phyloP scores from a whole-genome alignment of 306 rosid genomes.

The Malus asiatica region DNA sequence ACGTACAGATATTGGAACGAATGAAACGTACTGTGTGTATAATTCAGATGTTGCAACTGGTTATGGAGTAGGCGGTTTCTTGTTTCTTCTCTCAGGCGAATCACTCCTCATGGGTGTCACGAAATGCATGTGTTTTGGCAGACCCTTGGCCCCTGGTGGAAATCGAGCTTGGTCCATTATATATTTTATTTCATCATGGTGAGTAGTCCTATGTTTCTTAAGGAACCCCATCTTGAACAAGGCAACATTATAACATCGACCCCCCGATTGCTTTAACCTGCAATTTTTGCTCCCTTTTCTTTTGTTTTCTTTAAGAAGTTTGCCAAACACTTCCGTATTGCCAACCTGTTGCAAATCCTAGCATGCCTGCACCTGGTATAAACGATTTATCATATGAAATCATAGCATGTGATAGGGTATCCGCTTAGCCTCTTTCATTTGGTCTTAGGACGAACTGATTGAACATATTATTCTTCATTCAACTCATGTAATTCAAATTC shows the following conservation, averaged over 20 bases:
- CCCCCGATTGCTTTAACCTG: background rate
- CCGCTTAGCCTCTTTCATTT: too few species aligned
- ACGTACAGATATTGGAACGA: conserved; percentile 24
- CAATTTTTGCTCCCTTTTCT: background rate
- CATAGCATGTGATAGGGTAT: too few species aligned
- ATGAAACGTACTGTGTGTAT: conserved; percentile 69
- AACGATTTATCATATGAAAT: too few species aligned
- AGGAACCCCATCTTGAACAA: background rate
- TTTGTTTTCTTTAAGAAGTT: background rate
- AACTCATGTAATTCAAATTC: background rate
- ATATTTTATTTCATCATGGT: conserved; percentile 81
- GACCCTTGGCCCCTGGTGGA: conserved; percentile 74
- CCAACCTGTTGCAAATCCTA: background rate
- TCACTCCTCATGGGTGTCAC: conserved; percentile 82
- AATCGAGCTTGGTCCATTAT: conserved; percentile 88
- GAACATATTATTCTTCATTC: background rate
- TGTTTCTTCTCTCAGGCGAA: conserved; percentile 81
- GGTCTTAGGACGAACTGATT: background rate
- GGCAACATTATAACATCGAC: background rate
- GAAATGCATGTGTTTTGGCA: conserved; percentile 89
- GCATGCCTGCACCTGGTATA: background rate
- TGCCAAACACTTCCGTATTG: background rate
- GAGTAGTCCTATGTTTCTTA: conserved; percentile 9
- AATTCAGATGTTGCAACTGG: conserved; percentile 94
- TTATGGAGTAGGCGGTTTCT: conserved; percentile 76